Conservation (phyloP, 257 asterid genomes). For the Solanum megistacrolobum region DNA sequence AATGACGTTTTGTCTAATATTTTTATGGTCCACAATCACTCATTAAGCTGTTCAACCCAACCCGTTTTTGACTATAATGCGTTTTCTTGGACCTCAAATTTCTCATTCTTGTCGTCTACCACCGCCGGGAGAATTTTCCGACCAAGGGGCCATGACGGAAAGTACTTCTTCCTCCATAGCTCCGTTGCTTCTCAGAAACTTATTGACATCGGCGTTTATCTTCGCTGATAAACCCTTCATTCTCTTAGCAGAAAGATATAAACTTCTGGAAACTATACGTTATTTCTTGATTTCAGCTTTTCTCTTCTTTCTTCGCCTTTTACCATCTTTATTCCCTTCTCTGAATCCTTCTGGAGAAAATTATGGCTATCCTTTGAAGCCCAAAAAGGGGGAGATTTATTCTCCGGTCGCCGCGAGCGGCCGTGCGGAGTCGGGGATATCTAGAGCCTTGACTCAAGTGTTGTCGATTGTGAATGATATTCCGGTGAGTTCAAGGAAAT, state of each 20-base stretch:
- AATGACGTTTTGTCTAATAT: not conserved
- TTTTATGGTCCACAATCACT: not conserved
- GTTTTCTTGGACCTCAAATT: not conserved
- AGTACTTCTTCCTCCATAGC: slow-evolving; percentile 21
- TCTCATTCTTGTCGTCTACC: not conserved
- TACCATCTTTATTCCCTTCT: slow-evolving; percentile 39
- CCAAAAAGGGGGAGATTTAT: not conserved
- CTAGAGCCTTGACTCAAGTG: slow-evolving; percentile 67
- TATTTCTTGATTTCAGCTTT: slow-evolving; percentile 27
- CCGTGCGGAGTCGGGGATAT: slow-evolving; percentile 37
- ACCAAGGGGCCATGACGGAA: not conserved
- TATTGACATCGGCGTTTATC: slow-evolving; percentile 32
- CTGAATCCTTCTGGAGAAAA: slow-evolving; percentile 7
- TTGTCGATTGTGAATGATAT: slow-evolving; percentile 60
- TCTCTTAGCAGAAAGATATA: slow-evolving; percentile 23
- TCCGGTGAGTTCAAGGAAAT: slow-evolving; percentile 83
- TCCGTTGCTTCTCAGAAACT: slow-evolving; percentile 44
- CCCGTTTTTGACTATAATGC: not conserved
- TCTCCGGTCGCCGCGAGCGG: slow-evolving; percentile 5
- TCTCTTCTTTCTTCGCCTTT: slow-evolving; percentile 47
- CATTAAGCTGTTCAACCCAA: not conserved
- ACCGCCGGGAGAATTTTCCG: slow-evolving; percentile 15
- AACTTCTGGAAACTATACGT: slow-evolving; percentile 32
- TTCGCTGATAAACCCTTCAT: slow-evolving; percentile 42
- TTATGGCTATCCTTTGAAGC: slow-evolving; percentile 3